Evolutionary conservation across 352 stramenopile species (phyloP), one percentile per base, ranked within the genome.

Genomic region (Globisporangium rhizosaccharum): DNA sequence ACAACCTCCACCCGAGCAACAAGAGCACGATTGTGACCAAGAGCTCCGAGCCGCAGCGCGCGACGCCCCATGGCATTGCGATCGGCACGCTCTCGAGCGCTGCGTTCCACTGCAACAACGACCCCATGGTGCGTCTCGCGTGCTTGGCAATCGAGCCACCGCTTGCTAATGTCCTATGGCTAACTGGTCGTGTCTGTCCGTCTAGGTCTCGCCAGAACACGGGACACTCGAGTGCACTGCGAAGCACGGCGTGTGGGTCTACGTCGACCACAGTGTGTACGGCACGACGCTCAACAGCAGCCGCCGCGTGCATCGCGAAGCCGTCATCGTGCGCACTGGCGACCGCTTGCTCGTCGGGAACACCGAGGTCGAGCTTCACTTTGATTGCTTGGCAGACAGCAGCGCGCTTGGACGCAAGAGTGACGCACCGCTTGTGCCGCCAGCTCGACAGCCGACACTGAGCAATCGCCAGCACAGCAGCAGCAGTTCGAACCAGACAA

Each of bases 251-350:
- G 56, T 91, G 5, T 92, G 83, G 83, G 74, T 92, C 42, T 92
- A 82, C 44, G 84, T 88, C 25, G 83, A 92, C 68, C 83, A 92
- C 56, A 92, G 83, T 51, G 50, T 54, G 2, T 30, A 58, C 5
- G 83, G 83, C 41, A 85, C 77, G 23, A 62, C 56, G 14, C 51
- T 90, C 8, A 84, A 88, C 64, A 51, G 37, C 61, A 59, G 45
- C 18, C 48, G 50, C 2, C 65, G 59, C 15, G 51, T 92, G 9
- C 80, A 87, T 36, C 48, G 66, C 26, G 65, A 82, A 26, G 82
- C 80, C 2, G 72, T 72, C 2, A 61, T 92, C 8, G 76, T 92
- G 42, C 67, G 61, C 28, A 63, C 76, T 49, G 82, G 82, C 42
- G 82, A 92, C 57, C 70, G 45, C 20, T 68, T 92, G 20, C 59